Conservation (phyloP, 1,139 yeast species). For the Taphrina deformans region DNA sequence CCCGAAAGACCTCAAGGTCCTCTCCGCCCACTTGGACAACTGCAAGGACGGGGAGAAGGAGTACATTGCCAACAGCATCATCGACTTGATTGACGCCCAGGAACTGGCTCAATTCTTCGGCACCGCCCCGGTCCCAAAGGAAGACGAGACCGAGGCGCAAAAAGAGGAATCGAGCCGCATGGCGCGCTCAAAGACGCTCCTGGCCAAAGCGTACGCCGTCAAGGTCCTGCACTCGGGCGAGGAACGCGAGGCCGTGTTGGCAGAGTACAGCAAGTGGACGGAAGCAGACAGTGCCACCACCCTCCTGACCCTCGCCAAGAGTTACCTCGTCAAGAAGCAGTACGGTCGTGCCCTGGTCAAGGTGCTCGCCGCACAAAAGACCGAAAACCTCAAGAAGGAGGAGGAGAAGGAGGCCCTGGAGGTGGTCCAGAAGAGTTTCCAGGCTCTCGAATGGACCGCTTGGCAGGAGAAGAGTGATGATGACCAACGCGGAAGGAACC, state of each 20-base stretch:
- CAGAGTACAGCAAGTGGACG: conserved; percentile 16
- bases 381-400: conserved; percentile 18
- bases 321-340: conserved; percentile 7
- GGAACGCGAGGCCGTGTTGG: conserved; percentile 10
- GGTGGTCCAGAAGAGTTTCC: neutral
- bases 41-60: conserved; percentile 25
- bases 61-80: conserved; percentile 23
- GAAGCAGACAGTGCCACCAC: conserved; percentile 20
- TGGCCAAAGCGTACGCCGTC: conserved; percentile 28
- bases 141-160: neutral
- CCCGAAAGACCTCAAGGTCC: conserved; percentile 32
- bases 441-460: conserved; percentile 8
- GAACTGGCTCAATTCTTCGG: conserved; percentile 33
- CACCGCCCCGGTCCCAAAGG: neutral
- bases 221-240: conserved; percentile 3
- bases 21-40: conserved; percentile 30
- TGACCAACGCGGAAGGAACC: conserved; percentile 16
- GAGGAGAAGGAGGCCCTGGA: conserved; percentile 24
- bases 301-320: conserved; percentile 17
- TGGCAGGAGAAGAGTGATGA: conserved; percentile 19
- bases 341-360: conserved; percentile 34
- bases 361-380: conserved; percentile 15
- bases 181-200: neutral
- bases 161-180: neutral
- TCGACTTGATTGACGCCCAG: conserved; percentile 29